Conservation (phyloP, 768 basidiomycete species). For the Mycena vitilis region DNA sequence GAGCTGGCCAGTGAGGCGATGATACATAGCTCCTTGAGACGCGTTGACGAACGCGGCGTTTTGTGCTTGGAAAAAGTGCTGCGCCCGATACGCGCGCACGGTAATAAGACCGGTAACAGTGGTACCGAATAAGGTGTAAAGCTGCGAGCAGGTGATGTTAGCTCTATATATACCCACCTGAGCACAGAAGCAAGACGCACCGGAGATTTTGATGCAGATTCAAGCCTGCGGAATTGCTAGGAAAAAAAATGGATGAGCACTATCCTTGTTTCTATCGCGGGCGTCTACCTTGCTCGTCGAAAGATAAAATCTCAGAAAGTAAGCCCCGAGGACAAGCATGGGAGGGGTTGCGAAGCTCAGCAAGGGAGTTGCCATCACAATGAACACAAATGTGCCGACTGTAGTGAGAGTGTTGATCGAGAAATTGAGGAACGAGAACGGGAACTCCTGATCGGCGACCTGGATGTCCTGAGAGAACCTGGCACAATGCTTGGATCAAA, state of each 20-base stretch:
- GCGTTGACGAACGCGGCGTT: constrained; percentile 27
- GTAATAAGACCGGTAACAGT: constrained; percentile 23
- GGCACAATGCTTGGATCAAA: neutral
- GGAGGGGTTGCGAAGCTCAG: constrained; percentile 20
- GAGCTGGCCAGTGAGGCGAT: constrained; percentile 21
- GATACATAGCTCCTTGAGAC: constrained; percentile 27
- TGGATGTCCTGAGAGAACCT: constrained; percentile 33
- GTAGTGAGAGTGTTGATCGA: constrained; percentile 7
- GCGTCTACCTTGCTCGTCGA: constrained; percentile 33
- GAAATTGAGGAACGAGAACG: constrained; percentile 26
- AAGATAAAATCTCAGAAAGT: constrained; percentile 28
- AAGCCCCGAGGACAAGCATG: constrained; percentile 8
- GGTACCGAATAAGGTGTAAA: constrained; percentile 28
- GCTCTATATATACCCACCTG: neutral
- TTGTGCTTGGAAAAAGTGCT: constrained; percentile 20
- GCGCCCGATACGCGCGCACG: constrained; percentile 16
- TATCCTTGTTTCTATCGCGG: too few species aligned
- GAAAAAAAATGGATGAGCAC: too few species aligned
- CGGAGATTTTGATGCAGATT: constrained; percentile 26
- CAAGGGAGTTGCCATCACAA: constrained; percentile 23
- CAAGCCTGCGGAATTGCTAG: constrained; percentile 32
- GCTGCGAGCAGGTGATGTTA: constrained; percentile 1
- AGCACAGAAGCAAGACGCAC: constrained; percentile 18
- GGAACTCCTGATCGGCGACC: constrained; percentile 25
- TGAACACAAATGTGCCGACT: constrained; percentile 23